Evolutionary conservation across 2,329 filamentous ascomycete genomes (phyloP), one percentile per base, ranked within the genome.

Genomic region (Pseudopyrenochaeta lycopersici): DNA sequence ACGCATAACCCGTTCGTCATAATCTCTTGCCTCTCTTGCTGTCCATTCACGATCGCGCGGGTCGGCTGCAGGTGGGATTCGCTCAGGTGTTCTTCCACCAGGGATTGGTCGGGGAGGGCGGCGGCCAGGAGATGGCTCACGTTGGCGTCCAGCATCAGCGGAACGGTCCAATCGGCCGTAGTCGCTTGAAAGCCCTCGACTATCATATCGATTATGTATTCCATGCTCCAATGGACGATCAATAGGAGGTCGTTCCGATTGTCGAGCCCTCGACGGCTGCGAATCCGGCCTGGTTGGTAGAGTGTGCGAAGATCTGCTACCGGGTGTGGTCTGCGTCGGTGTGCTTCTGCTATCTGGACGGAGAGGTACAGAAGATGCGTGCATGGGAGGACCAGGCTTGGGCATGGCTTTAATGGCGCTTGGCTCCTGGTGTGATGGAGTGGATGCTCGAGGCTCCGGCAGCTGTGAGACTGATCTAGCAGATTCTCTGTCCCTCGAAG

Each of bases 201-300:
- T 62, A 30, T 77, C 76, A 18, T 76, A 71, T 43, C 74, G 66
- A 43, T 58, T 49, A 47, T 71, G 68, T 27, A 56, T 49, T 27
- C 49, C 54, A 39, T 66, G 68, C 6, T 73, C 69, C 14, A 58
- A 32, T 17, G 60, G 60, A 17, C 74, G 72, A 21, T 77, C 75
- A 23, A 50, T 49, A n/a, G 49, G 32, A n/a, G 64, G 58, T 29
- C 74, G 72, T 32, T 76, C 72, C 18, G 57, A 41, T 35, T 66
- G 66, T 32, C 73, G 67, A 17, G 58, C 41, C 20, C 78, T 78
- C 0, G 81, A 80, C 40, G 84, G 83, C 7, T 84, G 84, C 10
- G 85, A 80, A 58, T 88, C 85, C 14, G 86, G 86, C 49, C 85
- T 80, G 48, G 76, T 85, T 1, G 87, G 87, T 6, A 89, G 74